A percentile compares a stretch with the other conserved stretches of the same genome.
phyloP scores from a whole-genome alignment of 1,284 basidiomycete genomes.

The Caloboletus inedulis region DNA sequence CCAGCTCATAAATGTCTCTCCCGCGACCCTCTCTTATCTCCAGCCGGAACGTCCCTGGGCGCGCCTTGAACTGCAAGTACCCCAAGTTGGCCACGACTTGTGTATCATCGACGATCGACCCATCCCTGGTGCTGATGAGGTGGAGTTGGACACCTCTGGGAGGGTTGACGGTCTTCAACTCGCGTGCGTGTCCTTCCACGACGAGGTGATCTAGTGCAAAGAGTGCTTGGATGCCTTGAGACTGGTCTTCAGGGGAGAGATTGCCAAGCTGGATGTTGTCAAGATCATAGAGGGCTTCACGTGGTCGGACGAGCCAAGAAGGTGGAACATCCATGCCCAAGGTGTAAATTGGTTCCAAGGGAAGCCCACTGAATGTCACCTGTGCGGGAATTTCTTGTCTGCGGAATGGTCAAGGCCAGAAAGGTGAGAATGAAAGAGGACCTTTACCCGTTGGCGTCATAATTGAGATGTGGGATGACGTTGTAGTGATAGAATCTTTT shows the following conservation, averaged over 20 bases:
- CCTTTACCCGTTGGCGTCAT: slow-evolving; percentile 70
- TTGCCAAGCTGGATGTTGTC: slow-evolving; percentile 90
- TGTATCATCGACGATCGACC: slow-evolving; percentile 65
- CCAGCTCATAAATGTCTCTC: slow-evolving; percentile 75
- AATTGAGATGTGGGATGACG: slow-evolving; percentile 56
- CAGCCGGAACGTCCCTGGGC: slow-evolving; percentile 83
- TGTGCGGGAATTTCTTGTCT: slow-evolving; percentile 55
- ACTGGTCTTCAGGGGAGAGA: slow-evolving; percentile 54
- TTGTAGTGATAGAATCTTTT: slow-evolving; percentile 94
- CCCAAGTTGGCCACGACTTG: slow-evolving; percentile 93
- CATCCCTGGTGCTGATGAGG: slow-evolving; percentile 46
- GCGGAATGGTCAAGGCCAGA: not conserved
- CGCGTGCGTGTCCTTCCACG: slow-evolving; percentile 91
- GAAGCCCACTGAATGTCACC: slow-evolving; percentile 52
- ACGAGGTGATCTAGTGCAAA: slow-evolving; percentile 91
- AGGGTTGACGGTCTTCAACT: slow-evolving; percentile 57
- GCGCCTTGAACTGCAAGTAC: slow-evolving; percentile 94
- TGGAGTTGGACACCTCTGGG: slow-evolving; percentile 87
- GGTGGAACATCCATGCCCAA: slow-evolving; percentile 86
- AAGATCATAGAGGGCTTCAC: slow-evolving; percentile 86
- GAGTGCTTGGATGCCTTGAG: slow-evolving; percentile 65
- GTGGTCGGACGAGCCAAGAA: slow-evolving; percentile 90
- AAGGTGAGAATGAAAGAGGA: not conserved
- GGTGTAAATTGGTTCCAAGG: slow-evolving; percentile 81
- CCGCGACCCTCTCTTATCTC: slow-evolving; percentile 83